Base-by-base conservation (phyloP, 768 basidiomycete genomes). In the Chlorophyllum brunneum region DNA sequence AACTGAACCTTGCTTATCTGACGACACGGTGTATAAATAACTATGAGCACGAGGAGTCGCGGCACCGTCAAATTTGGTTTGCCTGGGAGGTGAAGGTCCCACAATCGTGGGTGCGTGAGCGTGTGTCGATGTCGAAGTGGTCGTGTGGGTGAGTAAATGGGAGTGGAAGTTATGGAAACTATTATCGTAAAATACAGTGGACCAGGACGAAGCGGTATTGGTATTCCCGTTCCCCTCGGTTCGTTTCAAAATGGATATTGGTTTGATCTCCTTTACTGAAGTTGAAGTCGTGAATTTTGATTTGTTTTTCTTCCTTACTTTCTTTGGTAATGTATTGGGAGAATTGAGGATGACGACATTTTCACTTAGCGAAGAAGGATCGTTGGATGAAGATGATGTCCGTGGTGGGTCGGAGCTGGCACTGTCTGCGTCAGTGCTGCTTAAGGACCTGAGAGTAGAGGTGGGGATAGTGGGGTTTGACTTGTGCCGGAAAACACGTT, bases 241-340 rank as follows among this genome's bases (percentile, higher is more conserved):
- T 18, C 49, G 40, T 36, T 51, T 51, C 31, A 51, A 22, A 22
- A 51, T 51, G 24, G 49, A 23, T 51, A 51, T 51, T 8, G 39
- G 22, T 20, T 51, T 51, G 16, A 23, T n/a, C 34, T 26, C 24
- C n/a, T 37, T 48, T 15, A 22, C 8, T 29, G n/a, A 27, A 30
- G n/a, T 44, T 27, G 47, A 27, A 38, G 23, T 16, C 23, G 27
- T 37, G 24, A 16, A 6, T 6, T 31, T 36, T 22, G 16, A 2
- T 20, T 44, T 27, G 8, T 18, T 37, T 16, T 52, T 37, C 51
- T 52, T 27, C 2, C 30, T 39, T 10, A 6, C 16, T 40, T 49
- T 40, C 39, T 49, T 49, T 13, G 42, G 42, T 13, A 26, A 16
- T n/a, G 30, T 23, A 10, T 9, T 41, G 20, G 48, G 37, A 8